A percentile compares a stretch with the other conserved stretches of the same genome.
These are phyloP conservation scores for Eucalyptus rudis DNA, from an alignment of 345 rosid species.

Conservation along the genomic window DNA sequence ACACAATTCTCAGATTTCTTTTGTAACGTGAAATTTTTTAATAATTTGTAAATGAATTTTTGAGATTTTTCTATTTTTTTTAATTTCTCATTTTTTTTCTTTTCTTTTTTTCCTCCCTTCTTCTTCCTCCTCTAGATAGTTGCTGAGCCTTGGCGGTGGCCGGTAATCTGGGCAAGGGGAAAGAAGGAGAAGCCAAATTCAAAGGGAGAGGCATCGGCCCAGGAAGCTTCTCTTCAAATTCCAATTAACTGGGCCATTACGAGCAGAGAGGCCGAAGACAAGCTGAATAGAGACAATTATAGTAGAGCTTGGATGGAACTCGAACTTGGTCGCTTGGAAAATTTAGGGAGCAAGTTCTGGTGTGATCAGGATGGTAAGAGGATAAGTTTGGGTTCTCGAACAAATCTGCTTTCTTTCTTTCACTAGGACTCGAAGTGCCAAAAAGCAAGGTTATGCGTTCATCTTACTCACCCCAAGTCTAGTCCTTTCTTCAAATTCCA, in stretches of 20 bases:
- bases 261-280: background rate
- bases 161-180: constrained; percentile 45
- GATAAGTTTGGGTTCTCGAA: constrained; percentile 15
- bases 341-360: constrained; percentile 5
- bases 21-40: too few species aligned
- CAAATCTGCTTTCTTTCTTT: constrained; percentile 55
- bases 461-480: constrained; percentile 28
- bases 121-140: too few species aligned
- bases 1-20: too few species aligned
- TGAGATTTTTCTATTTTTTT: too few species aligned
- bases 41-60: too few species aligned
- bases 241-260: constrained; percentile 3
- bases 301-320: background rate
- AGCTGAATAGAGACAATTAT: background rate
- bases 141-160: too few species aligned
- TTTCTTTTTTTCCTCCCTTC: too few species aligned
- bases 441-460: constrained; percentile 91
- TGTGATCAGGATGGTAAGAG: constrained; percentile 36
- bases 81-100: too few species aligned
- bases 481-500: constrained; percentile 1
- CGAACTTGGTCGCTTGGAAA: constrained; percentile 13
- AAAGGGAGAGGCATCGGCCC: constrained; percentile 30
- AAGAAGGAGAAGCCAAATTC: constrained; percentile 35
- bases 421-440: constrained; percentile 75
- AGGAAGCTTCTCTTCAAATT: constrained; percentile 54